Evolutionary conservation across 2,329 filamentous ascomycete species (phyloP).

Genomic region (Hypoxylon sp.): DNA sequence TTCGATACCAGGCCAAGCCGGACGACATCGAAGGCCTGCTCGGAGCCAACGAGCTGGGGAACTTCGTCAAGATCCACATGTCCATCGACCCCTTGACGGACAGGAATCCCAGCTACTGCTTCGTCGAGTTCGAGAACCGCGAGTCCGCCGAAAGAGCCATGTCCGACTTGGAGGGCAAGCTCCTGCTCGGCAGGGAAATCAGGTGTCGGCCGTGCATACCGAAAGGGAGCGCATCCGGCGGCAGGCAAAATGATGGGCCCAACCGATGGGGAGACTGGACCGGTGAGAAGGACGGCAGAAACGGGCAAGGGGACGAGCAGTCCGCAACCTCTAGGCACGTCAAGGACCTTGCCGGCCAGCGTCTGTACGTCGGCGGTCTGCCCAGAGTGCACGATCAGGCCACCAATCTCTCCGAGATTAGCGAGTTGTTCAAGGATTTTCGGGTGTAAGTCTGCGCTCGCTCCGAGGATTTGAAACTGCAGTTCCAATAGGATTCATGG

Average conservation of each 20-base stretch:
- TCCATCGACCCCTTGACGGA: conserved; percentile 72
- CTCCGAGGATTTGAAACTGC: not conserved
- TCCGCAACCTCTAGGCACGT: conserved; percentile 28
- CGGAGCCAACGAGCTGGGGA: conserved; percentile 44
- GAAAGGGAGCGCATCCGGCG: conserved; percentile 48
- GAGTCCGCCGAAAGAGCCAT: conserved; percentile 67
- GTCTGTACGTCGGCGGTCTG: conserved; percentile 61
- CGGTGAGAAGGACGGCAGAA: conserved; percentile 22
- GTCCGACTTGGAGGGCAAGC: conserved; percentile 59
- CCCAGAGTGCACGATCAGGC: conserved; percentile 57
- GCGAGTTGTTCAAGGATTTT: conserved; percentile 56
- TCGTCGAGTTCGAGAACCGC: conserved; percentile 69
- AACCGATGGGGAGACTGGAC: conserved; percentile 57
- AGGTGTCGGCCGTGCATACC: conserved; percentile 71
- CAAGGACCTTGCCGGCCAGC: conserved; percentile 44
- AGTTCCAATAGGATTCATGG: no score
- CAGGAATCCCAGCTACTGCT: conserved; percentile 77
- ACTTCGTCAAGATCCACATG: conserved; percentile 67
- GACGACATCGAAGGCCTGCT: conserved; percentile 49
- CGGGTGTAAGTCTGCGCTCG: conserved; percentile 51
- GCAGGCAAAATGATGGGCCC: conserved; percentile 41
- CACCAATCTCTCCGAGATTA: conserved; percentile 56
- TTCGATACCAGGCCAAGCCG: conserved; percentile 61
- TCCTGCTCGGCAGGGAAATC: conserved; percentile 65
- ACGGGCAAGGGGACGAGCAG: conserved; percentile 24